A percentile compares a stretch with the other conserved stretches of the same genome.
These are phyloP conservation scores for Arctostaphylos glauca DNA, from an alignment of 148 eudicot genomes.

Conservation along the genomic window DNA sequence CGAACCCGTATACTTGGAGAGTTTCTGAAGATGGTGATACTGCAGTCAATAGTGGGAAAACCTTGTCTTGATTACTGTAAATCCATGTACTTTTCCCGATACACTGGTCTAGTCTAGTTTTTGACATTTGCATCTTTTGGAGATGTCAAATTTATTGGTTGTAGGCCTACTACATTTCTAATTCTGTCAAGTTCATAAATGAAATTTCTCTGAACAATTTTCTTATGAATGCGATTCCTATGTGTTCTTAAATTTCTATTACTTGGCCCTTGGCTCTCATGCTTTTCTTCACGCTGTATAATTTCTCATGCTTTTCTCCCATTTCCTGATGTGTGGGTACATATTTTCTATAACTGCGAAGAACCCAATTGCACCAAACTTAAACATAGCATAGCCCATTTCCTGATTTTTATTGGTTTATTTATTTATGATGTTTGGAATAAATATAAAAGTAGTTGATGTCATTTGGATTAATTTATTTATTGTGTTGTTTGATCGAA, in stretches of 20 bases:
- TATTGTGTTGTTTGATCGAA: too few relatives aligned
- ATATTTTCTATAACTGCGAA: too few relatives aligned
- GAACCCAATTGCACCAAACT: too few relatives aligned
- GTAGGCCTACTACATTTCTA: not conserved
- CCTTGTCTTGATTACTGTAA: slow-evolving; percentile 74
- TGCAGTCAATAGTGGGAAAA: slow-evolving; percentile 22
- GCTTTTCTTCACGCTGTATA: not conserved
- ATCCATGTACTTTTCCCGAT: not conserved
- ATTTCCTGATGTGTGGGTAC: too few relatives aligned
- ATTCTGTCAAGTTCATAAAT: not conserved
- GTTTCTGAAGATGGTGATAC: slow-evolving; percentile 29
- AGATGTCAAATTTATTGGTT: not conserved
- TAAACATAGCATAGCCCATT: too few relatives aligned
- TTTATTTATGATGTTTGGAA: too few relatives aligned
- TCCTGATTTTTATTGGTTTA: too few relatives aligned
- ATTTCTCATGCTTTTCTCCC: not conserved
- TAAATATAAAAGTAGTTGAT: too few relatives aligned
- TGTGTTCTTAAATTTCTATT: not conserved
- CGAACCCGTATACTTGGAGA: slow-evolving; percentile 28
- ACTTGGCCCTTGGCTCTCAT: not conserved
- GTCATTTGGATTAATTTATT: too few relatives aligned
- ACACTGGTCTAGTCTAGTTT: not conserved
- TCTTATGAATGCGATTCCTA: not conserved
- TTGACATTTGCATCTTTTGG: not conserved
- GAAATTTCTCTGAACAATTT: not conserved